Evolutionary conservation across 352 stramenopile genomes (phyloP), one percentile per base, ranked within the genome.

Genomic region (Phytophthora idaei): DNA sequence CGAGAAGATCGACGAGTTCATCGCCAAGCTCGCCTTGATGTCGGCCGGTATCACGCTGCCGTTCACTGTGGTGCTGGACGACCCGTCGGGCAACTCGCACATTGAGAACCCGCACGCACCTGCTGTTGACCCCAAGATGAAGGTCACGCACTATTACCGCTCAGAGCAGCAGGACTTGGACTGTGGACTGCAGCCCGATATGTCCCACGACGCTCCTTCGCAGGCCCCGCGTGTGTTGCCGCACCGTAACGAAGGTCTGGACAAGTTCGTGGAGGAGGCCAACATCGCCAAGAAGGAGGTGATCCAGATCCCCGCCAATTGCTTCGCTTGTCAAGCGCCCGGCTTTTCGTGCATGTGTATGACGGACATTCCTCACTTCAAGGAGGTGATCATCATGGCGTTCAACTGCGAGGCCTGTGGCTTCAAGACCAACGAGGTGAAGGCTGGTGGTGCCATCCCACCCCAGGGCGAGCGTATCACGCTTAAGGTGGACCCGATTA

Each of bases 331-430:
- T 66, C 67, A 74, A 39, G 66, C 69, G 21, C 69, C 77, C 8
- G 81, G 86, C 12, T 75, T 90, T 57, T 95, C 89, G 21, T 82
- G 81, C 42, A 98, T 98, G 83, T 98, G 91, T 67, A 78, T 97
- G 47, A 96, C 89, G n/a, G 78, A 97, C 68, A 97, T 98, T 70
- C 94, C 94, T 32, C 93, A 98, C 69, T 98, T 98, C 74, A 97
- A 98, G 73, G 80, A 90, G 63, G 76, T 97, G 17, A 96, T 98
- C 67, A 94, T 98, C 62, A 98, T 98, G 92, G 83, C 79, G 45
- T 92, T 97, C 60, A 76, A 91, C 55, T 98, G 94, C 71, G 90
- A 97, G 47, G 42, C 75, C 11, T 98, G 94, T 76, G 94, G 94
- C n/a, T 98, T 93, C 65, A 87, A 84, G 61, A 95, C 83, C 14